Evolutionary conservation across 768 basidiomycete species (phyloP).

Genomic region (Boletus patriciae): DNA sequence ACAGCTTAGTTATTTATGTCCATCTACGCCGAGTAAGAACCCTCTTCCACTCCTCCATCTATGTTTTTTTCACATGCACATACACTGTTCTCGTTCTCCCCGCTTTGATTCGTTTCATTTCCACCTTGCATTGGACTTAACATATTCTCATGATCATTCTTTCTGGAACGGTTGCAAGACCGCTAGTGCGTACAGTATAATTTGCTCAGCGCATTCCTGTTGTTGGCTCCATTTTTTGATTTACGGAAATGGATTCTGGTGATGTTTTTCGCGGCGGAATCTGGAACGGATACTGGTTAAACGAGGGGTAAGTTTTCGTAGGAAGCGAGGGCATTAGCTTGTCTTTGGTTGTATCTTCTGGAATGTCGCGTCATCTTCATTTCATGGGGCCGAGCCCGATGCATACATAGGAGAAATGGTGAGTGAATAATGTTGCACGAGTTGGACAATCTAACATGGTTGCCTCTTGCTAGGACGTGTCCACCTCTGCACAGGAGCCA

Average conservation of each 20-base stretch:
- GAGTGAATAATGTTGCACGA: no score
- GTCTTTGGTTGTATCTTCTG: not conserved
- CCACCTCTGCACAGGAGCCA: no score
- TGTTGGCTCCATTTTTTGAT: slow-evolving; percentile 11
- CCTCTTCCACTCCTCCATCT: not conserved
- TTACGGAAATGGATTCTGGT: slow-evolving; percentile 18
- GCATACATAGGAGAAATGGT: no score
- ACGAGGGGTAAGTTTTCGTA: not conserved
- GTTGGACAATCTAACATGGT: no score
- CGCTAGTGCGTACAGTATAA: slow-evolving; percentile 24
- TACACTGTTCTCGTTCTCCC: not conserved
- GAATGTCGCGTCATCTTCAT: no score
- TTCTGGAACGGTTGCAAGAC: slow-evolving; percentile 21
- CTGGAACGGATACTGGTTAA: not conserved
- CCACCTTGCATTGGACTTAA: slow-evolving; percentile 22
- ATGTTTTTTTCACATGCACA: slow-evolving; percentile 1
- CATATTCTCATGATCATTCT: slow-evolving; percentile 1
- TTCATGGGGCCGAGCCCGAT: not conserved
- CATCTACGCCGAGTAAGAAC: slow-evolving; percentile 27
- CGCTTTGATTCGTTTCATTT: not conserved
- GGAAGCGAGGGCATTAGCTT: not conserved
- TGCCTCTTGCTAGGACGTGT: no score
- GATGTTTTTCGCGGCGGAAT: not conserved
- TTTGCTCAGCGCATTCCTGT: slow-evolving; percentile 23
- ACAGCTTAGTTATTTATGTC: slow-evolving; percentile 31